Percentiles rank a stretch among this genome's conserved stretches.
These are phyloP conservation scores for Linum lewisii DNA, from an alignment of 345 rosid genomes.

Conservation along the genomic window DNA sequence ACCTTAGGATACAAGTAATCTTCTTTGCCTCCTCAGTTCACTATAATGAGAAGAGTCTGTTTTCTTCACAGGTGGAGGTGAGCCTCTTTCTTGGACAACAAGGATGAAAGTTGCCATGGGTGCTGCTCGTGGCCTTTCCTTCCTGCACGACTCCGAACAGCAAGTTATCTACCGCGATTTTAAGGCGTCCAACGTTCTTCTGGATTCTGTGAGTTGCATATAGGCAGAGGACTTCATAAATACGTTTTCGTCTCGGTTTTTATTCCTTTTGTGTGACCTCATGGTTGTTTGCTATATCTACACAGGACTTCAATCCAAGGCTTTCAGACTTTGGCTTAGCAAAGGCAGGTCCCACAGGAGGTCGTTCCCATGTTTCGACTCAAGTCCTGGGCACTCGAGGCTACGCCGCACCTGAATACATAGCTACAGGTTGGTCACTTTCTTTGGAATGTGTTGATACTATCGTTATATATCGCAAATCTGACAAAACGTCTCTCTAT, in stretches of 20 bases:
- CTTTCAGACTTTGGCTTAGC: conserved; percentile 65
- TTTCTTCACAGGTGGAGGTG: conserved; percentile 35
- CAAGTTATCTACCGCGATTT: conserved; percentile 79
- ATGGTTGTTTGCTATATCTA: conserved; percentile 3
- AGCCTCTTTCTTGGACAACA: conserved; percentile 54
- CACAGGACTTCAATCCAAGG: conserved; percentile 53
- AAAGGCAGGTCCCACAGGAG: conserved; percentile 54
- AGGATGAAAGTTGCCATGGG: conserved; percentile 61
- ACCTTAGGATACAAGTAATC: not conserved
- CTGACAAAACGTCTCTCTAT: not conserved
- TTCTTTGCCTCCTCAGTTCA: not conserved
- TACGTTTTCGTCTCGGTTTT: not conserved
- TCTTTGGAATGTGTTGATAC: too few relatives aligned
- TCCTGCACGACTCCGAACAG: conserved; percentile 55
- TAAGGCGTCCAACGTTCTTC: conserved; percentile 68
- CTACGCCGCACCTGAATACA: conserved; percentile 54
- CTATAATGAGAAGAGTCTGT: not conserved
- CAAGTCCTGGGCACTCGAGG: conserved; percentile 53
- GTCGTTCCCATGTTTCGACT: conserved; percentile 42
- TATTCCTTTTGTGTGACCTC: not conserved
- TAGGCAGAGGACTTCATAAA: too few relatives aligned
- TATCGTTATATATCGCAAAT: too few relatives aligned
- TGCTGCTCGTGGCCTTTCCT: conserved; percentile 72
- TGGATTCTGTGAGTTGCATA: conserved; percentile 46
- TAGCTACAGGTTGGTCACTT: conserved; percentile 43